phyloP scores from a whole-genome alignment of 371 early-diverging fungal genomes.

The Cokeromyces recurvatus region DNA sequence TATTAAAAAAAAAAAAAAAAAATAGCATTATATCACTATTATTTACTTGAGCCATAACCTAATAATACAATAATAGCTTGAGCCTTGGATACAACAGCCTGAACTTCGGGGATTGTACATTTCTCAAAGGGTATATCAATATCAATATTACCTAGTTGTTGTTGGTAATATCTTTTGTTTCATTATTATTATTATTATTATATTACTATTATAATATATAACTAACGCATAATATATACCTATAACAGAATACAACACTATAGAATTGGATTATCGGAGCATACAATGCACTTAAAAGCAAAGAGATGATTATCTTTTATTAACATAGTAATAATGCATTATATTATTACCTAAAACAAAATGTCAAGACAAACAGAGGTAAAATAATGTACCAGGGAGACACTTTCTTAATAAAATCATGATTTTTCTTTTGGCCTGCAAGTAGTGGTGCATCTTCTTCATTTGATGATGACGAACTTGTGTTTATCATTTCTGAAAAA shows the following conservation, averaged over 20 bases:
- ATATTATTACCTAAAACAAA: constrained; percentile 20
- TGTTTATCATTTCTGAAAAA: too few relatives aligned
- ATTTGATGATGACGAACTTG: too few relatives aligned
- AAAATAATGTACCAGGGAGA: constrained; percentile 28
- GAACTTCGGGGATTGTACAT: constrained; percentile 43
- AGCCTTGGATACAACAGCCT: constrained; percentile 29
- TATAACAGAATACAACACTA: constrained; percentile 32
- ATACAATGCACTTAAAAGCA: constrained; percentile 18
- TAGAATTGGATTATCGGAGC: constrained; percentile 31
- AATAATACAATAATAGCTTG: constrained; percentile 30
- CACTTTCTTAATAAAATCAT: too few relatives aligned
- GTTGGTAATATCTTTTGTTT: constrained; percentile 29
- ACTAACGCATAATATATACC: too few relatives aligned
- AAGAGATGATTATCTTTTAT: neutral
- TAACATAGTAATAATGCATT: neutral
- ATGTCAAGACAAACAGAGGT: constrained; percentile 17
- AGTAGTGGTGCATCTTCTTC: constrained; percentile 7
- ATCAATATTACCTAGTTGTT: constrained; percentile 1
- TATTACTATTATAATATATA: too few relatives aligned
- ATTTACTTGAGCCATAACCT: constrained; percentile 23
- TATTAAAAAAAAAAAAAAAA: neutral
- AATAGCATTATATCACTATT: neutral
- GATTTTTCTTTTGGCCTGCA: neutral
- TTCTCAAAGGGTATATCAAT: constrained; percentile 21
- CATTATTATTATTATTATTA: too few relatives aligned